Percentiles rank a stretch among this genome's conserved stretches.
phyloP scores from a whole-genome alignment of 805 yeast species.

The Nakazawaea peltata region DNA sequence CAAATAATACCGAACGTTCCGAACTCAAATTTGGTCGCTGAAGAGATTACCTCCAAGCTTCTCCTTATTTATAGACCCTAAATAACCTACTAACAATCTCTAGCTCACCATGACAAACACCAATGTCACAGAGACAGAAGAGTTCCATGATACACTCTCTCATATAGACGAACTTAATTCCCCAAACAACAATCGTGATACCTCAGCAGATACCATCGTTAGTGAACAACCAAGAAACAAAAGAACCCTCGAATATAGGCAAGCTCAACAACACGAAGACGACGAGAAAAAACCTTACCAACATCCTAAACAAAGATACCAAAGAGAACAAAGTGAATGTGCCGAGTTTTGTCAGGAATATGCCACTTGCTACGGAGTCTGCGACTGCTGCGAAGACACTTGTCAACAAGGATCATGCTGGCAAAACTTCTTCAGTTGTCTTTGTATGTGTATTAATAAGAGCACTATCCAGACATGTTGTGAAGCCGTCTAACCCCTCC shows the following conservation, averaged over 20 bases:
- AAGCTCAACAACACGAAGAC: not conserved
- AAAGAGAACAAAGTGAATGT: conserved; percentile 7
- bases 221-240: conserved; percentile 1
- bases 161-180: too few species aligned
- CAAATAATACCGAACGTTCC: too few species aligned
- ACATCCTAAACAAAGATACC: conserved; percentile 1
- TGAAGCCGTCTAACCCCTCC: not conserved
- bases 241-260: conserved; percentile 1
- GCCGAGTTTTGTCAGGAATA: conserved; percentile 7
- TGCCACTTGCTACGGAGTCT: conserved; percentile 6
- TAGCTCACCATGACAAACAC: too few species aligned
- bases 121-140: too few species aligned
- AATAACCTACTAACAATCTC: too few species aligned
- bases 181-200: too few species aligned
- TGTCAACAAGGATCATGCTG: conserved; percentile 6
- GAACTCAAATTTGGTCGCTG: too few species aligned
- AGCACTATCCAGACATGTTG: conserved; percentile 4
- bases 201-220: too few species aligned
- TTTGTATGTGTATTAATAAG: conserved; percentile 9
- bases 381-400: conserved; percentile 5
- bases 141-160: too few species aligned
- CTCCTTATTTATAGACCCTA: too few species aligned
- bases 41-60: too few species aligned
- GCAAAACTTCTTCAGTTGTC: conserved; percentile 4
- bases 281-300: not conserved